phyloP scores from a whole-genome alignment of 2,329 filamentous ascomycete species.

The Metarhizium sp. region DNA sequence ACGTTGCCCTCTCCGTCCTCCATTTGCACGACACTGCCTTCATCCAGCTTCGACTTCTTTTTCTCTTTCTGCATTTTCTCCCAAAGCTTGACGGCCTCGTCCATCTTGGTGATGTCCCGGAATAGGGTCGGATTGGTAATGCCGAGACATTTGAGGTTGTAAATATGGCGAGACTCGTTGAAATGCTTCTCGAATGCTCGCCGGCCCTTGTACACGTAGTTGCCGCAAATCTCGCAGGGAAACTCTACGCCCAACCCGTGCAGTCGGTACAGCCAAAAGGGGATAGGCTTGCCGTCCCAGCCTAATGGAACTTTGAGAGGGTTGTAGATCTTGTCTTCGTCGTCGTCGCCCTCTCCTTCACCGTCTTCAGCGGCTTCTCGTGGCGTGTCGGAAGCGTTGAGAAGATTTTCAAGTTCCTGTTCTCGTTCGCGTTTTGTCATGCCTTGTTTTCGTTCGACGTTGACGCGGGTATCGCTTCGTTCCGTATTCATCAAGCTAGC shows the following conservation, averaged over 20 bases:
- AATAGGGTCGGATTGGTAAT: slow-evolving; percentile 88
- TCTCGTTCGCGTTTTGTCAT: slow-evolving; percentile 96
- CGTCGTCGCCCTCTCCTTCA: slow-evolving; percentile 63
- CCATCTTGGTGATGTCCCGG: slow-evolving; percentile 85
- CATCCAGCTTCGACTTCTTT: slow-evolving; percentile 64
- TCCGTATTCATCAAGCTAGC: slow-evolving; percentile 77
- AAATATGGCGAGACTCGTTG: slow-evolving; percentile 85
- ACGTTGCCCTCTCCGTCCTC: slow-evolving; percentile 96
- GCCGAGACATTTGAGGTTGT: slow-evolving; percentile 86
- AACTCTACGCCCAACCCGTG: slow-evolving; percentile 94
- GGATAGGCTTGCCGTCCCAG: slow-evolving; percentile 98
- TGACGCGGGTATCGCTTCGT: slow-evolving; percentile 80
- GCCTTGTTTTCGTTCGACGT: slow-evolving; percentile 91
- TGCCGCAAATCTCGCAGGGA: slow-evolving; percentile 91
- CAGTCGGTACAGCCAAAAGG: slow-evolving; percentile 96
- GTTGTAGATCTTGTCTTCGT: slow-evolving; percentile 89
- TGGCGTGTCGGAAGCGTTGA: slow-evolving; percentile 32
- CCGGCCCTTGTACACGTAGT: slow-evolving; percentile 97
- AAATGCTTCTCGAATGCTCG: slow-evolving; percentile 98
- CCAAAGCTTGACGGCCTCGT: slow-evolving; percentile 82
- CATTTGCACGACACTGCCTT: slow-evolving; percentile 91
- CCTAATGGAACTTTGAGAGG: slow-evolving; percentile 90
- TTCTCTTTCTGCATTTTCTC: slow-evolving; percentile 85
- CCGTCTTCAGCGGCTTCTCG: slow-evolving; percentile 37
- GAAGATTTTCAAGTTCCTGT: slow-evolving; percentile 84